Base-by-base conservation (phyloP, 768 basidiomycete species). In the Strobilomyces echinocephalus region DNA sequence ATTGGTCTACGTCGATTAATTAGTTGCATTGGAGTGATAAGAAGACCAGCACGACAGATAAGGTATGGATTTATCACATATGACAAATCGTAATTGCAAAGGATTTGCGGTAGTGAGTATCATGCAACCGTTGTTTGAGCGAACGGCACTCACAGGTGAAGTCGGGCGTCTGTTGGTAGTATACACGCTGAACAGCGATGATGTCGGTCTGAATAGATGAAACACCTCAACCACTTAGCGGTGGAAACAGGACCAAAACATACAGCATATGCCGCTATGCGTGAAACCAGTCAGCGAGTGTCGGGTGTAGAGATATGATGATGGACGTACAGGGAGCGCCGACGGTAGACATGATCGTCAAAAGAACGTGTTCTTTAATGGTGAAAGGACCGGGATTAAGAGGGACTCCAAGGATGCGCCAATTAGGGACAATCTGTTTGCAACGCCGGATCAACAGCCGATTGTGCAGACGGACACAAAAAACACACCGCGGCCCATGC, bases 341-440 rank as follows among this genome's bases (percentile, higher is more conserved):
- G n/a, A 78, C 74, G 47, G 76, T 76, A 2, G 84, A 82, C 70
- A 87, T 87, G 58, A 88, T 81, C 0, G 82, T 87, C 47, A 87
- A 77, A 20, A 90, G 67, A 0, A 85, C 82, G 57, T 80, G 80
- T 54, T 80, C 88, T 71, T 91, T 89, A 65, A 90, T 85, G 21
- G 78, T 80, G 63, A 88, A 90, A 1, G 82, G 84, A 4, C 89
- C 88, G 16, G 86, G 85, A 66, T 88, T 88, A 43, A 88, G 65
- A 15, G 79, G 69, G 18, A 82, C 38, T n/a, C 86, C 85, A 34
- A 84, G 80, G 3, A 88, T 64, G 28, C 65, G 72, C 53, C 76
- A 70, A 21, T 69, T 62, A 1, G 87, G 87, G 31, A 83, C 60
- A 8, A 82, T 60, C 48, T 80, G 69, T 36, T 21, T n/a, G 14